Evolutionary conservation across 371 early-diverging fungal genomes (phyloP).

Genomic region (Syncephalastrum racemosum): DNA sequence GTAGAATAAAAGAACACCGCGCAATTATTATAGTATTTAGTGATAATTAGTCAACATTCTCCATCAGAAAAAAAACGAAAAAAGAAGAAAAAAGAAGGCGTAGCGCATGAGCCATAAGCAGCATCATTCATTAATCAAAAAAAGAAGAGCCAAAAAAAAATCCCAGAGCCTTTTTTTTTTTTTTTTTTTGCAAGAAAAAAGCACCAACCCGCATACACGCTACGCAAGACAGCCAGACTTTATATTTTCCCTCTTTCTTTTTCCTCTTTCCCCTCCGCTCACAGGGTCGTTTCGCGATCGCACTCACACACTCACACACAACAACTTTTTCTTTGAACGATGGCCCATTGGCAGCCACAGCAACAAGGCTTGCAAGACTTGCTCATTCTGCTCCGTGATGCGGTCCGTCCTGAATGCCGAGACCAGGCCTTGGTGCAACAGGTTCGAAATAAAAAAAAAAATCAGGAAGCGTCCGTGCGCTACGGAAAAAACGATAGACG

Average conservation of each 20-base stretch:
- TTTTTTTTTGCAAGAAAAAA: neutral
- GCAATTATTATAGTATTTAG: neutral
- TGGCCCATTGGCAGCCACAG: slow-evolving; percentile 44
- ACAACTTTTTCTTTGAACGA: neutral
- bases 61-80: too few species aligned
- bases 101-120: too few species aligned
- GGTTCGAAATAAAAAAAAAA: slow-evolving; percentile 18
- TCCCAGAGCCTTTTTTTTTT: slow-evolving; percentile 22
- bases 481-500: neutral
- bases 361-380: slow-evolving; percentile 33
- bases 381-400: slow-evolving; percentile 34
- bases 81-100: too few species aligned
- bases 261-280: slow-evolving; percentile 4
- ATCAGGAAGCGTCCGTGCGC: neutral
- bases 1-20: slow-evolving; percentile 1
- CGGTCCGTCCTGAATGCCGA: slow-evolving; percentile 30
- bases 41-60: too few species aligned
- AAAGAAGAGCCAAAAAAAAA: neutral
- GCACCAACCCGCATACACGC: neutral
- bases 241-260: neutral
- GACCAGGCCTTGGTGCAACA: slow-evolving; percentile 35
- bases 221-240: neutral
- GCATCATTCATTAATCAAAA: too few species aligned
- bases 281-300: neutral
- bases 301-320: neutral